Conservation (phyloP, 176 grass and related monocot genomes). For the Zoysia pacifica region DNA sequence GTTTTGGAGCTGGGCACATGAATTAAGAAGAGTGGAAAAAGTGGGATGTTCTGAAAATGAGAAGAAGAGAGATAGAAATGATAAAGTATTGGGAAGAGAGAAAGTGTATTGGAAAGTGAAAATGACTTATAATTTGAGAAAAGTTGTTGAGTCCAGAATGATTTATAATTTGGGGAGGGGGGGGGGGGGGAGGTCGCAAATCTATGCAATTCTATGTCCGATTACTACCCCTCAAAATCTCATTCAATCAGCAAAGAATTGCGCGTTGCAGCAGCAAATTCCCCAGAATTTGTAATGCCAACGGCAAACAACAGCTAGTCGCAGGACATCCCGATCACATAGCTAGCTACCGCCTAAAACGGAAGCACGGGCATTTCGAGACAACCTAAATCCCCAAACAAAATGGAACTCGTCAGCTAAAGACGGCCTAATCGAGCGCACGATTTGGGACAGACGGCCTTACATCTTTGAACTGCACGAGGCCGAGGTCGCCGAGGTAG, state of each 20-base stretch:
- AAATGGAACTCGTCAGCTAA: not conserved
- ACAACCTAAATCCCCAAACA: conserved; percentile 14
- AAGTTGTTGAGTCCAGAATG: too few relatives aligned
- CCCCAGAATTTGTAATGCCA: conserved; percentile 28
- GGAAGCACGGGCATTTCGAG: not conserved
- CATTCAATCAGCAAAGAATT: not conserved
- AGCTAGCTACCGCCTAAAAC: conserved; percentile 2
- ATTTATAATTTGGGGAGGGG: too few relatives aligned
- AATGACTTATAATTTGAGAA: too few relatives aligned
- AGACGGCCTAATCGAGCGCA: not conserved
- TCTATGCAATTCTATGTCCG: not conserved
- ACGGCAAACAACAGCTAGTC: not conserved
- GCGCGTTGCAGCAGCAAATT: not conserved
- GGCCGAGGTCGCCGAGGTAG: conserved; percentile 88
- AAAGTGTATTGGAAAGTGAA: too few relatives aligned
- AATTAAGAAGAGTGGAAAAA: too few relatives aligned
- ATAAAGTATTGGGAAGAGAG: too few relatives aligned
- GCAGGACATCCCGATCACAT: conserved; percentile 1
- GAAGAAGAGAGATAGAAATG: too few relatives aligned
- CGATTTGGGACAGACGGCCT: not conserved
- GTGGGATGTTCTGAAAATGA: too few relatives aligned
- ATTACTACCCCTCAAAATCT: not conserved
- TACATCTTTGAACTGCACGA: conserved; percentile 99
- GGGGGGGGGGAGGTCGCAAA: not conserved
- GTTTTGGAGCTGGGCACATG: too few relatives aligned